A percentile compares a stretch with the other conserved stretches of the same genome.
These are phyloP conservation scores for Fusarium sp. DNA, from an alignment of 2,329 filamentous ascomycete genomes.

Conservation along the genomic window DNA sequence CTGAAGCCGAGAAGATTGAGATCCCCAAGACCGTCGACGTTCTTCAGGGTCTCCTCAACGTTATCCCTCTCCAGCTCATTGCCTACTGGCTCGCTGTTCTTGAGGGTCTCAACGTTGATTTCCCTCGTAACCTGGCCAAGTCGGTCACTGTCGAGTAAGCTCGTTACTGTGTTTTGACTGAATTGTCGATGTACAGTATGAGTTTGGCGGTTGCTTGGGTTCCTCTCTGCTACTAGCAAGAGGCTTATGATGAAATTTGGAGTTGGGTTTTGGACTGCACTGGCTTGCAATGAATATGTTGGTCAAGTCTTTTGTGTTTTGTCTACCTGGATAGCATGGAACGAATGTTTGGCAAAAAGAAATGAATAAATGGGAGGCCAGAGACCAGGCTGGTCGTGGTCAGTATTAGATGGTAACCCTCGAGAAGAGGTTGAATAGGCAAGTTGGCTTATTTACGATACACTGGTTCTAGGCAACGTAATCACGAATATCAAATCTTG, in stretches of 20 bases:
- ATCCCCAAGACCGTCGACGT: constrained; percentile 95
- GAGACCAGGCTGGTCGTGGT: constrained; percentile 39
- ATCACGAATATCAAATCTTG: constrained; percentile 36
- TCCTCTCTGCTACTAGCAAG: constrained; percentile 35
- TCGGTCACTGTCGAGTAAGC: constrained; percentile 97
- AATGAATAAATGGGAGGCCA: constrained; percentile 39
- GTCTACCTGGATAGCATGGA: constrained; percentile 43
- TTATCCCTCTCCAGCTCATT: constrained; percentile 96
- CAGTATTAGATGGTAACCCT: constrained; percentile 41
- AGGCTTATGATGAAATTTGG: constrained; percentile 45
- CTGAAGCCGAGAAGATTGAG: constrained; percentile 96
- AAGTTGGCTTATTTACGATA: constrained; percentile 34
- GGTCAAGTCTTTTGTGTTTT: constrained; percentile 39
- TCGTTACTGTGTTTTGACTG: constrained; percentile 26
- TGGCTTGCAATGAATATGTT: constrained; percentile 39
- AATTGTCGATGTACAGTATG: constrained; percentile 36
- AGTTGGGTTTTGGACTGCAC: constrained; percentile 47
- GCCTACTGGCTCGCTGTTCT: constrained; percentile 98
- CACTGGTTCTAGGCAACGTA: constrained; percentile 38
- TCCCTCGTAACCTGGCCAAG: constrained; percentile 98
- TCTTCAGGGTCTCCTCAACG: constrained; percentile 96
- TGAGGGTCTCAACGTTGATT: constrained; percentile 97
- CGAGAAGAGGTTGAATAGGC: constrained; percentile 29
- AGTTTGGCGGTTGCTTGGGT: constrained; percentile 31
- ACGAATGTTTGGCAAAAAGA: constrained; percentile 38